Evolutionary conservation across 176 grass and related monocot genomes (phyloP).

Genomic region (Lolium rigidum): DNA sequence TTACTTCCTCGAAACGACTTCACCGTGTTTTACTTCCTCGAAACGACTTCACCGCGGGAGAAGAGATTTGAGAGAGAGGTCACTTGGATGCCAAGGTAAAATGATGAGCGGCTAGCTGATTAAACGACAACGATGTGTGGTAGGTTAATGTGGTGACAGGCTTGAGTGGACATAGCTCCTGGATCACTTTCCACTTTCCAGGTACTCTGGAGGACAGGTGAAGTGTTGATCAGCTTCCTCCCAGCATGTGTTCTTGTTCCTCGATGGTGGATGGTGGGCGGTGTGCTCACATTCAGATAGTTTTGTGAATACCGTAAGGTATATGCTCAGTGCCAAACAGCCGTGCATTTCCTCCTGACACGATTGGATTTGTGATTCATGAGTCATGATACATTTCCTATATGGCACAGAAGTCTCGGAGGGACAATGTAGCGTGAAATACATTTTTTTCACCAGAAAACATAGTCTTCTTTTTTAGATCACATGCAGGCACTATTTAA

Average conservation of each 20-base stretch:
- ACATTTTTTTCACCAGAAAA: no score
- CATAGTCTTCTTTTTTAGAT: no score
- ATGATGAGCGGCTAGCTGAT: neutral
- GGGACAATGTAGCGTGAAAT: no score
- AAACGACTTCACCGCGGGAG: neutral
- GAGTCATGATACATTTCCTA: neutral
- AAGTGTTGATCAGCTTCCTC: neutral
- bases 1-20: neutral
- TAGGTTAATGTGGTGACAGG: conserved; percentile 17
- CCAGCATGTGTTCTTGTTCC: neutral
- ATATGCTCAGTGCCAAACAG: neutral
- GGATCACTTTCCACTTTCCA: conserved; percentile 36
- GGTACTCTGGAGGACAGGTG: neutral
- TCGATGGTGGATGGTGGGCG: neutral
- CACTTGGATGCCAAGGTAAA: conserved; percentile 35
- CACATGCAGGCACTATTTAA: no score
- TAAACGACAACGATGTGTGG: neutral
- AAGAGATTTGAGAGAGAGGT: neutral
- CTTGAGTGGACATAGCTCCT: neutral
- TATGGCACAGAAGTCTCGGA: no score
- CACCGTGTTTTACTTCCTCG: neutral
- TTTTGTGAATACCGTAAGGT: no score
- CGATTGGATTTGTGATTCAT: neutral
- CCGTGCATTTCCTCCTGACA: no score
- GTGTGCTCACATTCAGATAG: no score